Conservation (phyloP, 257 asterid species). For the Hygrophila difformis region DNA sequence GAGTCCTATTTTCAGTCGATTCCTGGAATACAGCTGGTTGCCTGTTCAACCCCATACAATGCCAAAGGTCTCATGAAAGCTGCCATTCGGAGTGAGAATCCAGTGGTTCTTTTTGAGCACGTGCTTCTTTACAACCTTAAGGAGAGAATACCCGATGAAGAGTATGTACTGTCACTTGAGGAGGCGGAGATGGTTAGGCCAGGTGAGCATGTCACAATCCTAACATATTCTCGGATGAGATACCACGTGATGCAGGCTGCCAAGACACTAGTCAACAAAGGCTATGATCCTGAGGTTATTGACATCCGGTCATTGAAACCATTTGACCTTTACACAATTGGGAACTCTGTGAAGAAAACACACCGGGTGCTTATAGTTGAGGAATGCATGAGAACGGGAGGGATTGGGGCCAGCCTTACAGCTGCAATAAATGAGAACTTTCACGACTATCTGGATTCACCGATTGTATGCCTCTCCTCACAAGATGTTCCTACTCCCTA, state of each 20-base stretch:
- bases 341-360: slow-evolving; percentile 49
- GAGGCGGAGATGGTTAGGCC: slow-evolving; percentile 62
- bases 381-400: slow-evolving; percentile 55
- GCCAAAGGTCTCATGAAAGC: slow-evolving; percentile 61
- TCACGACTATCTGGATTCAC: slow-evolving; percentile 42
- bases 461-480: slow-evolving; percentile 42
- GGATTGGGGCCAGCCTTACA: slow-evolving; percentile 48
- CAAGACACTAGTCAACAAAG: slow-evolving; percentile 39
- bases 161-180: slow-evolving; percentile 36
- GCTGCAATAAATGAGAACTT: slow-evolving; percentile 50
- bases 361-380: slow-evolving; percentile 46
- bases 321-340: slow-evolving; percentile 41
- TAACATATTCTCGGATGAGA: slow-evolving; percentile 48
- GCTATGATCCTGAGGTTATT: slow-evolving; percentile 53
- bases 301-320: slow-evolving; percentile 55
- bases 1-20: slow-evolving; percentile 51
- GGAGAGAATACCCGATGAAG: slow-evolving; percentile 51
- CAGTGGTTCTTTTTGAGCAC: slow-evolving; percentile 44
- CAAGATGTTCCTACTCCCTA: slow-evolving; percentile 54
- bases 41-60: slow-evolving; percentile 48
- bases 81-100: slow-evolving; percentile 49
- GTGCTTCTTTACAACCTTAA: slow-evolving; percentile 50
- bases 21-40: slow-evolving; percentile 50
- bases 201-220: slow-evolving; percentile 36
- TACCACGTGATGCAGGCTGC: slow-evolving; percentile 60